These are phyloP conservation scores for Moniliella sp. DNA, from an alignment of 1,284 basidiomycete genomes.

Conservation along the genomic window DNA sequence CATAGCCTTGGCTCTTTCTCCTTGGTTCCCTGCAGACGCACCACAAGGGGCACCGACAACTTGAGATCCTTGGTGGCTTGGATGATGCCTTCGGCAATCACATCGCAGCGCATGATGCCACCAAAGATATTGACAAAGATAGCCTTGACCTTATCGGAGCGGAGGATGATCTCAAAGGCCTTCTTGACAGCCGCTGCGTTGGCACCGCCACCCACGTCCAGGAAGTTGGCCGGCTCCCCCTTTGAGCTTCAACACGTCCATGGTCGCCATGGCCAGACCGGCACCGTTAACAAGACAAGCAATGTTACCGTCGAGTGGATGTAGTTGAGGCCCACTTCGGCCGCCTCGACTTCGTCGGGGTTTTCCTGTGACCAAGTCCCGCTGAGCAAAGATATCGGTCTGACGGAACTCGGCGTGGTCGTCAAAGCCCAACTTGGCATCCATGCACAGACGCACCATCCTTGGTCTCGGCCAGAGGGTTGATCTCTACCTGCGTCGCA, in stretches of 20 bases:
- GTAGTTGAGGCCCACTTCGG: conserved; percentile 70
- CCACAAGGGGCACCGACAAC: conserved; percentile 67
- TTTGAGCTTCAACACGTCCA: conserved; percentile 88
- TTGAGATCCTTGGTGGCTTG: conserved; percentile 79
- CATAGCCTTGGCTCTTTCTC: conserved; percentile 74
- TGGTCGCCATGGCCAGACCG: conserved; percentile 96
- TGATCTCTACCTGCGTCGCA: conserved; percentile 98
- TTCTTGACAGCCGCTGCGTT: conserved; percentile 97
- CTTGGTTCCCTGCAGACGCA: conserved; percentile 87
- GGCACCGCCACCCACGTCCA: conserved; percentile 90
- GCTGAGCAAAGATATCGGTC: conserved; percentile 63
- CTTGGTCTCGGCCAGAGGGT: conserved; percentile 81
- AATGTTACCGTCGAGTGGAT: conserved; percentile 97
- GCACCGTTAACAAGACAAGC: conserved; percentile 97
- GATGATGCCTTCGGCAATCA: conserved; percentile 58
- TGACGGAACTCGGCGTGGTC: conserved; percentile 98
- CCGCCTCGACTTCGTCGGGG: conserved; percentile 67
- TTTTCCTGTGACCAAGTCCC: conserved; percentile 90
- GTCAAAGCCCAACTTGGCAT: conserved; percentile 97
- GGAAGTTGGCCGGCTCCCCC: conserved; percentile 78
- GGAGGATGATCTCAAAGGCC: conserved; percentile 82
- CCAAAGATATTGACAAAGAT: conserved; percentile 72
- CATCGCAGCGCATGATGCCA: conserved; percentile 93
- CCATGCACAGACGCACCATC: conserved; percentile 96
- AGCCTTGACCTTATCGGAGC: conserved; percentile 76